These are phyloP conservation scores for Yamadazyma dendronema DNA, from an alignment of 1,139 yeast species.

Conservation along the genomic window DNA sequence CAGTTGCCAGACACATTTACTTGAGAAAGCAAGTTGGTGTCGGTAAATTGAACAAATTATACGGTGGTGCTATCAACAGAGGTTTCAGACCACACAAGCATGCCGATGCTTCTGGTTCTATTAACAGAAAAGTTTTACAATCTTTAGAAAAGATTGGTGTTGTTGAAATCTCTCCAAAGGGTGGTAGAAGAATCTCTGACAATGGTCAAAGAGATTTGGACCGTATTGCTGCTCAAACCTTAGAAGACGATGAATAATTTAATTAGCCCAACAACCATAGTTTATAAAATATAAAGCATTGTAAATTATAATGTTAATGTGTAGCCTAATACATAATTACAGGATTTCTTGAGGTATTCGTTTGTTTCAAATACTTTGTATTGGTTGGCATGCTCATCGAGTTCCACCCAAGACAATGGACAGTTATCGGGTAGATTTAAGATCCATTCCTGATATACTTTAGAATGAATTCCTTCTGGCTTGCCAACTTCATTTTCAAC, in stretches of 20 bases:
- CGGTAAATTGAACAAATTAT: constrained; percentile 97
- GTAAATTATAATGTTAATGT: constrained; percentile 18
- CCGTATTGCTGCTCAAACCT: constrained; percentile 99
- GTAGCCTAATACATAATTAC: constrained; percentile 13
- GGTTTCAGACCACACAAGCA: constrained; percentile 99
- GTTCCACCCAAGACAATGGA: constrained; percentile 65
- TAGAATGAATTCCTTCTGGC: constrained; percentile 49
- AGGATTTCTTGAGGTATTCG: not conserved
- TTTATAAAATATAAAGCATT: constrained; percentile 14
- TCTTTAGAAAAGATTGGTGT: constrained; percentile 98
- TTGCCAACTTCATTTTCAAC: constrained; percentile 25
- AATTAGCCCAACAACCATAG: not conserved
- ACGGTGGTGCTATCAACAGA: constrained; percentile 99
- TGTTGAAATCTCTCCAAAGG: constrained; percentile 93
- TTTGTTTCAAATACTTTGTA: not conserved
- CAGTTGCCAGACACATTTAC: constrained; percentile 99
- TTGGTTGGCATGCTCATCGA: constrained; percentile 38
- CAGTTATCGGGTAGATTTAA: constrained; percentile 52
- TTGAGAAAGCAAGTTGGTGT: constrained; percentile 99
- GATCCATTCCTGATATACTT: constrained; percentile 52
- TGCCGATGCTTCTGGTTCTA: constrained; percentile 98
- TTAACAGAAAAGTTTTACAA: constrained; percentile 98
- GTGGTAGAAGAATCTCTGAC: constrained; percentile 99
- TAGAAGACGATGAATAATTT: constrained; percentile 78
- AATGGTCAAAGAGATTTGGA: constrained; percentile 99